Conservation (phyloP, 495 filamentous ascomycete species). For the Penicillium crystallinum region DNA sequence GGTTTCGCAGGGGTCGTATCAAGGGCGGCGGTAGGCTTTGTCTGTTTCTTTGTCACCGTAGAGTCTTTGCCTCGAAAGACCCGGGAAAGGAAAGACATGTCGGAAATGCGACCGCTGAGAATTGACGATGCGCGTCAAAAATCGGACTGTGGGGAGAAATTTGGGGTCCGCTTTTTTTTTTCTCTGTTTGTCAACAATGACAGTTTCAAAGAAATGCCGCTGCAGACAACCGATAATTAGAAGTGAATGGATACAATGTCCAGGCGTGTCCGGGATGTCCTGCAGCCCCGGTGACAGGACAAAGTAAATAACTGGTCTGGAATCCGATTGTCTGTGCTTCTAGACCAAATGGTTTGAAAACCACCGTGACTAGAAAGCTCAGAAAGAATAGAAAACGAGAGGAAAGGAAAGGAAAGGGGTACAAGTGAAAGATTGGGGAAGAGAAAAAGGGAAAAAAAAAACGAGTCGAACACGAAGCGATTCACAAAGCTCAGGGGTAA, state of each 20-base stretch:
- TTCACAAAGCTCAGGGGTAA: conserved; percentile 18
- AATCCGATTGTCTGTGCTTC: conserved; percentile 6
- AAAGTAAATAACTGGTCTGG: background rate
- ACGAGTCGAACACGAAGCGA: conserved; percentile 4
- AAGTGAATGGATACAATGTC: conserved; percentile 12
- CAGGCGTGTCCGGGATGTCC: conserved; percentile 32
- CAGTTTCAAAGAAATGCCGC: conserved; percentile 11
- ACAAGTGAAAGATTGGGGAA: conserved; percentile 3
- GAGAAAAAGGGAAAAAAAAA: conserved; percentile 15
- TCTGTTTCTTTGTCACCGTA: conserved; percentile 51
- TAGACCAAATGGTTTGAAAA: background rate
- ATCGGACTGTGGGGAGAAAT: conserved; percentile 10
- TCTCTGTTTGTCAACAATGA: conserved; percentile 12
- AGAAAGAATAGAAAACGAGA: conserved; percentile 1
- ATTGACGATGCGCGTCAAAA: conserved; percentile 9
- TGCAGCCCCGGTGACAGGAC: conserved; percentile 27
- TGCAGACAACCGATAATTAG: conserved; percentile 14
- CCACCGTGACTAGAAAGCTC: background rate
- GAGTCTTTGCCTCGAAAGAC: conserved; percentile 67
- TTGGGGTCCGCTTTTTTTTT: conserved; percentile 10
- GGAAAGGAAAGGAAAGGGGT: conserved; percentile 2
- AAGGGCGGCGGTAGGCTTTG: conserved; percentile 46
- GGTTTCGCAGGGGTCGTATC: conserved; percentile 57
- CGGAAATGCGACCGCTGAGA: conserved; percentile 7
- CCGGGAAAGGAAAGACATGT: conserved; percentile 65